These are phyloP conservation scores for Aspergillus neoniger DNA, from an alignment of 2,329 filamentous ascomycete species.

Conservation along the genomic window DNA sequence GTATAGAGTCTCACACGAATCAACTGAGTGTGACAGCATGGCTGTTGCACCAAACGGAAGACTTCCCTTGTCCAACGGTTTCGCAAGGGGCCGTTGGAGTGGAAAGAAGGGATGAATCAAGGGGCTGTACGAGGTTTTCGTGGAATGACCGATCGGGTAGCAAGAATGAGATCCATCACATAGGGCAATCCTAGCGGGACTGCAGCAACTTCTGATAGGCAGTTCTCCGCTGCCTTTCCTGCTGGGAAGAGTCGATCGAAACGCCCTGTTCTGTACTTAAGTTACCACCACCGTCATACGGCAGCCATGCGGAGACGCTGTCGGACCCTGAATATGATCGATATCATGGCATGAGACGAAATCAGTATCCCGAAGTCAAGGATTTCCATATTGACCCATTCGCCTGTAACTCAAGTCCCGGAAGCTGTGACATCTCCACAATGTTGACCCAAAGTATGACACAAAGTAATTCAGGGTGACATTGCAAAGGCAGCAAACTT, in stretches of 20 bases:
- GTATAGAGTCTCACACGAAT: background rate
- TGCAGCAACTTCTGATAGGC: background rate
- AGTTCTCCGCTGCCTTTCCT: background rate
- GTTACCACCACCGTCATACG: background rate
- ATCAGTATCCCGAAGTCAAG: too few relatives aligned
- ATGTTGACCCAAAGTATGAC: background rate
- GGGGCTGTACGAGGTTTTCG: background rate
- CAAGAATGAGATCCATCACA: constrained; percentile 9
- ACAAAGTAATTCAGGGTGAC: too few relatives aligned
- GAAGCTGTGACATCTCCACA: background rate
- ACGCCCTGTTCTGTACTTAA: background rate
- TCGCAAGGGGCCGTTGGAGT: constrained; percentile 5
- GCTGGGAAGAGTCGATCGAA: background rate
- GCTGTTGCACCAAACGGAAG: background rate
- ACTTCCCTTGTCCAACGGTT: background rate
- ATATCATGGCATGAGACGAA: background rate
- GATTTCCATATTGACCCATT: background rate
- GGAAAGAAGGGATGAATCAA: constrained; percentile 12
- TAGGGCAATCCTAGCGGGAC: background rate
- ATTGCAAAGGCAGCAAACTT: too few relatives aligned
- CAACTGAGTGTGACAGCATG: background rate
- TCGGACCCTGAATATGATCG: background rate
- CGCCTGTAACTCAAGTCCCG: background rate
- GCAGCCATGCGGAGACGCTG: background rate
- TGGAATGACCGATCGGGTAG: constrained; percentile 16